Conservation (phyloP, 2,329 filamentous ascomycete species). For the Neurospora crassa region DNA sequence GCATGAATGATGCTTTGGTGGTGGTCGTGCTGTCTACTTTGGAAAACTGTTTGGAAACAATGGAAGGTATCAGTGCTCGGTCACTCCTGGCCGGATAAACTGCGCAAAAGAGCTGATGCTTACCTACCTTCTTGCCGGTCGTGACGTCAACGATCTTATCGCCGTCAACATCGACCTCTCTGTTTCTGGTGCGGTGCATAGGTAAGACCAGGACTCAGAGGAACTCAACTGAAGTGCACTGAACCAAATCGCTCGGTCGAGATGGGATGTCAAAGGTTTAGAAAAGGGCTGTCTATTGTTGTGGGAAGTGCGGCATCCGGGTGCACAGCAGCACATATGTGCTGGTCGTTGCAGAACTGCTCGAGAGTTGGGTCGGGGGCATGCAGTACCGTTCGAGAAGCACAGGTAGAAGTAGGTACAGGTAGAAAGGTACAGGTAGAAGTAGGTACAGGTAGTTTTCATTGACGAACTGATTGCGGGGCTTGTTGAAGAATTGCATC, state of each 20-base stretch:
- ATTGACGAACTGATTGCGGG: background rate
- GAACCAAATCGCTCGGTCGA: background rate
- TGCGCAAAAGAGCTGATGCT: background rate
- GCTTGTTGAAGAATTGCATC: background rate
- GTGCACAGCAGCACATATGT: background rate
- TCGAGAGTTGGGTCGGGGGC: background rate
- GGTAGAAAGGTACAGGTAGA: no score
- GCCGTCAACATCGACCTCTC: slow-evolving; percentile 45
- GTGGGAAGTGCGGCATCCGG: background rate
- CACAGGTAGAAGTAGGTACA: no score
- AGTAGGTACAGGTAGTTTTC: background rate
- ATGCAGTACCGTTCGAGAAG: background rate
- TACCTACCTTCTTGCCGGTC: slow-evolving; percentile 16
- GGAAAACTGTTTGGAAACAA: background rate
- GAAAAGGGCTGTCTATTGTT: background rate
- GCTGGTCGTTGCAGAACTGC: background rate
- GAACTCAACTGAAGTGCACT: background rate
- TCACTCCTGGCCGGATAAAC: background rate
- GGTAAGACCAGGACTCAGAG: slow-evolving; percentile 41
- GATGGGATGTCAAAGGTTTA: background rate
- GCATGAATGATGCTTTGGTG: background rate
- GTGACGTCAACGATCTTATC: slow-evolving; percentile 18
- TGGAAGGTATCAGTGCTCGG: background rate
- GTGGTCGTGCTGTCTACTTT: background rate
- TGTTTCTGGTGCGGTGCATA: slow-evolving; percentile 67